These are phyloP conservation scores for Arachnomyces sp. DNA, from an alignment of 2,329 filamentous ascomycete genomes.

Conservation along the genomic window DNA sequence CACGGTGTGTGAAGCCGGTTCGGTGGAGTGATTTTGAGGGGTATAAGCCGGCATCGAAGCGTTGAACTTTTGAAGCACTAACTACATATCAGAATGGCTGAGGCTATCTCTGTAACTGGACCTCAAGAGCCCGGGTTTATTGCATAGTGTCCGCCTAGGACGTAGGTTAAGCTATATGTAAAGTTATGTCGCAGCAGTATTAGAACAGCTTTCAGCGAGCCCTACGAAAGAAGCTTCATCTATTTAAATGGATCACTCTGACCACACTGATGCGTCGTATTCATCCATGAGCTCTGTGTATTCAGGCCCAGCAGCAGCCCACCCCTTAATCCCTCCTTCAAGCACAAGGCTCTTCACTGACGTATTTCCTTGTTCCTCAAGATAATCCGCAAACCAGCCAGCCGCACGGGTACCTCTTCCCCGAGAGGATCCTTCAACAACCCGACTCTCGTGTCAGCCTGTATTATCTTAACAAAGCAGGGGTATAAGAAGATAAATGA, in stretches of 20 bases:
- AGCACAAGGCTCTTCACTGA: conserved; percentile 40
- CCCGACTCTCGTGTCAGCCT: background rate
- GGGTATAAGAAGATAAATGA: background rate
- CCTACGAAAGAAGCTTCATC: no score
- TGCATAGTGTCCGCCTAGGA: no score
- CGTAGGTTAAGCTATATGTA: no score
- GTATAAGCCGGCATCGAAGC: no score
- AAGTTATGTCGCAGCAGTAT: no score
- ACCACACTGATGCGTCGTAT: conserved; percentile 34
- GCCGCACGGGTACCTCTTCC: conserved; percentile 49
- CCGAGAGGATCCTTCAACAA: conserved; percentile 41
- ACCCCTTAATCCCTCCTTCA: conserved; percentile 47
- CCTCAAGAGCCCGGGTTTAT: no score
- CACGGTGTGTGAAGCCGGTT: no score
- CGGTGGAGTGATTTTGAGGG: no score
- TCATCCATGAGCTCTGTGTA: conserved; percentile 43
- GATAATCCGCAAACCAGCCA: conserved; percentile 48
- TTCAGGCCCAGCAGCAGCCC: conserved; percentile 41
- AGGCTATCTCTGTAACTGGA: no score
- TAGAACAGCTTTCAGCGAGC: no score
- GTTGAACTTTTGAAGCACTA: no score
- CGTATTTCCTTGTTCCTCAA: conserved; percentile 24
- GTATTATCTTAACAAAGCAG: background rate
- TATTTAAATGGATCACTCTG: background rate
- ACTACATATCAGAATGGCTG: no score